A percentile compares a stretch with the other conserved stretches of the same genome.
phyloP scores from a whole-genome alignment of 208 protist genomes.

The Herpetomonas samuelpessoai region DNA sequence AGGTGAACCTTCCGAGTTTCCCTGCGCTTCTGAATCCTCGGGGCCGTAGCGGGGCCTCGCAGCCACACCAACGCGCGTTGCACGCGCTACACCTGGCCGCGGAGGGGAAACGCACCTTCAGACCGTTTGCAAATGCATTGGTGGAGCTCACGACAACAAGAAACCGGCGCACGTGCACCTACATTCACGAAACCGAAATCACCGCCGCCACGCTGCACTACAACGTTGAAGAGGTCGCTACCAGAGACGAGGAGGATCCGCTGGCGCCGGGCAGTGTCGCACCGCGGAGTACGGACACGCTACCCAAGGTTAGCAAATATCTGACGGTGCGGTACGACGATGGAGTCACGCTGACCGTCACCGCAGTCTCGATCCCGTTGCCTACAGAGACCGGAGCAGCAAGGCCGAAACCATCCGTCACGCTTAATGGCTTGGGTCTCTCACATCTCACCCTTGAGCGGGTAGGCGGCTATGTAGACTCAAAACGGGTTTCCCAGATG shows the following conservation, averaged over 20 bases:
- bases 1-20: neutral
- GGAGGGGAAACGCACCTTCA: conserved; percentile 43
- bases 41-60: too few relatives aligned
- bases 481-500: too few relatives aligned
- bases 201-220: conserved; percentile 57
- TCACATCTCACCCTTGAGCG: too few relatives aligned
- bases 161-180: conserved; percentile 55
- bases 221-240: conserved; percentile 12
- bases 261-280: neutral
- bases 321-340: conserved; percentile 70
- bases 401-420: neutral
- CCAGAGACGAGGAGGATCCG: neutral
- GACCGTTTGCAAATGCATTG: conserved; percentile 53
- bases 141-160: conserved; percentile 71
- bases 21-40: too few relatives aligned
- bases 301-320: too few relatives aligned
- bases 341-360: conserved; percentile 63
- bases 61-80: too few relatives aligned
- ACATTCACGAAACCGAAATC: conserved; percentile 63
- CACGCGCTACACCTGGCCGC: conserved; percentile 17
- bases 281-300: too few relatives aligned
- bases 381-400: neutral
- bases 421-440: too few relatives aligned
- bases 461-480: too few relatives aligned
- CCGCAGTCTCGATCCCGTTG: neutral